Percentiles rank a stretch among this genome's conserved stretches.
Evolutionary conservation across 2,329 filamentous ascomycete genomes (phyloP).

Genomic region (Calonectria honghensis): DNA sequence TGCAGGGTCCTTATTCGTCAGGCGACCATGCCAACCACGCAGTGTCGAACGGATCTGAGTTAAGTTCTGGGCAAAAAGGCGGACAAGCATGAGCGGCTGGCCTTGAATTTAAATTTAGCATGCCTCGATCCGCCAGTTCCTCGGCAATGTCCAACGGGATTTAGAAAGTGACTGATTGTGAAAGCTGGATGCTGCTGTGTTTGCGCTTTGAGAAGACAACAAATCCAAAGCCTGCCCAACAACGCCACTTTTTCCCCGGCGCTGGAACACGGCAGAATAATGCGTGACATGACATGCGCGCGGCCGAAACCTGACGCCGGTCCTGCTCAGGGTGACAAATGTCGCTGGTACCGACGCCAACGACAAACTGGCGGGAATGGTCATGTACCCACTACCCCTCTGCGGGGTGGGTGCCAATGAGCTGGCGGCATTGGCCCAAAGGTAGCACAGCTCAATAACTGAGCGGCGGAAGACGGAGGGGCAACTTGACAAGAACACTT

Average conservation of each 20-base stretch:
- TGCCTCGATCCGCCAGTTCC: not conserved
- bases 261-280: constrained; percentile 14
- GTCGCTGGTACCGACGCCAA: constrained; percentile 27
- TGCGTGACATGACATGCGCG: constrained; percentile 37
- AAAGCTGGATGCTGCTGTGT: not conserved
- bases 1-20: not conserved
- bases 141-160: not conserved
- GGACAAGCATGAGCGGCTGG: not conserved
- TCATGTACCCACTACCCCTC: constrained; percentile 39
- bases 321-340: constrained; percentile 12
- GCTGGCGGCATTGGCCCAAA: constrained; percentile 31
- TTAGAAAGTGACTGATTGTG: not conserved
- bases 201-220: not conserved
- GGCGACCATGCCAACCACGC: not conserved
- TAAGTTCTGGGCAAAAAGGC: not conserved
- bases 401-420: constrained; percentile 32
- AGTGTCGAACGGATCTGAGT: not conserved
- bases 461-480: constrained; percentile 38
- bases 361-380: constrained; percentile 7
- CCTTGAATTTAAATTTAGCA: constrained; percentile 1
- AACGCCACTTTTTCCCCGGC: not conserved
- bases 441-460: constrained; percentile 32
- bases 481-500: constrained; percentile 41
- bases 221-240: constrained; percentile 2
- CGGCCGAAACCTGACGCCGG: constrained; percentile 16